Percentiles rank a stretch among this genome's conserved stretches.
Conservation (phyloP, 1,139 yeast genomes). For the Meyerozyma smithsonii region DNA sequence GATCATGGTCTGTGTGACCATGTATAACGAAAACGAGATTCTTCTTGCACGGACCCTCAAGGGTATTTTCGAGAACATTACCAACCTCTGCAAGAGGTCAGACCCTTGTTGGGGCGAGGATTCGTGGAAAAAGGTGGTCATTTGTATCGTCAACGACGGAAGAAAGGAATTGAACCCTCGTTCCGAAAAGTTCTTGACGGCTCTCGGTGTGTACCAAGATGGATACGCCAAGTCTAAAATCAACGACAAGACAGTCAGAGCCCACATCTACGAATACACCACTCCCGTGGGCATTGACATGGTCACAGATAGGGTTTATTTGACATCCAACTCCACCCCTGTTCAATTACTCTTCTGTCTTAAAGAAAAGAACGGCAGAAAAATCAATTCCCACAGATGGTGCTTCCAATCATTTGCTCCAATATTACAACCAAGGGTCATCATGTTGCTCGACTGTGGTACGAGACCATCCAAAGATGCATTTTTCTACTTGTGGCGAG, state of each 20-base stretch:
- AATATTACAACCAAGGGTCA: slow-evolving; percentile 62
- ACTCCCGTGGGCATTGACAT: slow-evolving; percentile 70
- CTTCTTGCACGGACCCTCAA: slow-evolving; percentile 67
- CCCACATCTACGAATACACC: slow-evolving; percentile 78
- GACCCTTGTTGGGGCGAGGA: slow-evolving; percentile 75
- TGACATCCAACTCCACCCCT: slow-evolving; percentile 60
- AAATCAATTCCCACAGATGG: slow-evolving; percentile 84
- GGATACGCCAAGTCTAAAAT: slow-evolving; percentile 78
- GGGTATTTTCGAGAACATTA: slow-evolving; percentile 72
- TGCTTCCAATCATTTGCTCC: slow-evolving; percentile 78
- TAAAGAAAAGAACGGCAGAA: slow-evolving; percentile 69
- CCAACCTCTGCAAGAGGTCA: slow-evolving; percentile 52
- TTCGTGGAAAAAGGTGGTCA: slow-evolving; percentile 76
- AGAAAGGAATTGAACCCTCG: slow-evolving; percentile 64
- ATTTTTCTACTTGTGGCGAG: slow-evolving; percentile 71
- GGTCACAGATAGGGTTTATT: slow-evolving; percentile 50
- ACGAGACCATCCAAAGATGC: slow-evolving; percentile 71
- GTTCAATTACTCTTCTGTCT: slow-evolving; percentile 73
- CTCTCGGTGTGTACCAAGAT: slow-evolving; percentile 75
- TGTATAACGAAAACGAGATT: slow-evolving; percentile 79
- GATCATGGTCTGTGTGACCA: slow-evolving; percentile 81
- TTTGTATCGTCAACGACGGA: slow-evolving; percentile 74
- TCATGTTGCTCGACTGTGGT: slow-evolving; percentile 74
- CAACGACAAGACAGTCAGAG: slow-evolving; percentile 62
- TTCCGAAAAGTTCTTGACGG: slow-evolving; percentile 60